Conservation (phyloP, 106 monocot genomes). For the Posidonia australis region DNA sequence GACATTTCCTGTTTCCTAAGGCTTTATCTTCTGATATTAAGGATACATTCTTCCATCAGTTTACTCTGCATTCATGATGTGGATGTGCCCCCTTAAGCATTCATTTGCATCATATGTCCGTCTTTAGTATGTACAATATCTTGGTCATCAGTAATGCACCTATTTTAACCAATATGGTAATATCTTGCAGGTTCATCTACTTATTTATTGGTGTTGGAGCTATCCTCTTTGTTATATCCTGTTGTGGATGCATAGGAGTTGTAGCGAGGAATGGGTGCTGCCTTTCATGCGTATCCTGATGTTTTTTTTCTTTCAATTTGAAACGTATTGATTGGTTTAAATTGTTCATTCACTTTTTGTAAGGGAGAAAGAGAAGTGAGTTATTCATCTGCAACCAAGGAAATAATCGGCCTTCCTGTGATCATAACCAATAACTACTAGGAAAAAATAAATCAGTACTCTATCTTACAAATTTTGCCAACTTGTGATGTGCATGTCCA, state of each 20-base stretch:
- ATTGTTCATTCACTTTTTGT: background rate
- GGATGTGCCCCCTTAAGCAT: background rate
- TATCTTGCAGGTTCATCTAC: slow-evolving; percentile 22
- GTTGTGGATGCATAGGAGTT: slow-evolving; percentile 25
- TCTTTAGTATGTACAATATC: background rate
- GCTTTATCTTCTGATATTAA: too few species aligned
- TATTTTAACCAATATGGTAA: background rate
- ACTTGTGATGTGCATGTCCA: too few species aligned
- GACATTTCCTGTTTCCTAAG: too few species aligned
- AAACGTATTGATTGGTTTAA: background rate
- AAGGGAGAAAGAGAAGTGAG: background rate
- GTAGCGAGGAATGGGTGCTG: slow-evolving; percentile 29
- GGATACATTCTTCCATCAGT: too few species aligned
- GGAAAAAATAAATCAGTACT: too few species aligned
- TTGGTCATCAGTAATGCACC: background rate
- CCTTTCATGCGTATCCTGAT: slow-evolving; percentile 29
- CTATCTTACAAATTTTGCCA: too few species aligned
- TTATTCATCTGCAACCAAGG: background rate
- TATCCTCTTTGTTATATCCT: slow-evolving; percentile 26
- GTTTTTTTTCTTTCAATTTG: background rate
- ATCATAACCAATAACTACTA: too few species aligned
- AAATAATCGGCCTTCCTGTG: background rate
- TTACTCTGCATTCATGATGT: too few species aligned
- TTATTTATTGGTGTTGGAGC: slow-evolving; percentile 24
- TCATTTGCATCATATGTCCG: background rate